Base-by-base conservation (phyloP, 352 stramenopile genomes). In the Plasmopara halstedii region DNA sequence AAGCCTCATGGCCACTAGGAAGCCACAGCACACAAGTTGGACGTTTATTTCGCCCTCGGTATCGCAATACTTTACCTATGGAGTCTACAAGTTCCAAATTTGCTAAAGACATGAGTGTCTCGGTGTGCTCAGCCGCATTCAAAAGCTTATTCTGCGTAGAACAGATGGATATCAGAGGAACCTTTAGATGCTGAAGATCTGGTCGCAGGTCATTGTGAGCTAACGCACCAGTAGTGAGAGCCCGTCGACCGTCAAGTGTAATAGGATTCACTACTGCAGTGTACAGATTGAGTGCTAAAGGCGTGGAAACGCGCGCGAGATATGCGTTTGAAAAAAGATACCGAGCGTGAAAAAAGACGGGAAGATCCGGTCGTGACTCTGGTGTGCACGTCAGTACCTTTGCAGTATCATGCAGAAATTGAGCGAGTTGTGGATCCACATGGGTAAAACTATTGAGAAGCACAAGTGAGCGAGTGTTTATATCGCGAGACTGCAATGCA, bases 241-340 rank as follows among this genome's bases (percentile, higher is more conserved):
- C 74, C 19, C 95, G 77, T 26, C 93, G 73, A 2, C 93, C 94
- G 46, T 88, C 69, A 0, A 97, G 63, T 20, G 84, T 90, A 47
- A 98, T 97, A 29, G 88, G 85, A 56, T 98, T 98, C 40, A 94
- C 79, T 43, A 98, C 87, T 0, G 93, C 93, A 15, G 92, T 98
- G 63, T 97, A 97, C 23, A 98, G 61, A 66, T 98, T 97, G 19
- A 98, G 73, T 2, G 93, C 94, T 39, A 98, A 62, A n/a, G 93
- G 91, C 11, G 91, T 92, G 6, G 89, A 94, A 9, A 97, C 92
- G 23, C 91, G 83, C 10, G 71, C 73, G 10, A 98, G 59, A 60
- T 98, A 98, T 37, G 66, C 57, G 1, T 72, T 44, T 0, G 82
- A 97, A 67, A 98, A 98, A 23, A 98, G 67, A 57, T 97, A 98